Conservation (phyloP, 2,329 filamentous ascomycete genomes). For the Ophiosphaerella korrae region DNA sequence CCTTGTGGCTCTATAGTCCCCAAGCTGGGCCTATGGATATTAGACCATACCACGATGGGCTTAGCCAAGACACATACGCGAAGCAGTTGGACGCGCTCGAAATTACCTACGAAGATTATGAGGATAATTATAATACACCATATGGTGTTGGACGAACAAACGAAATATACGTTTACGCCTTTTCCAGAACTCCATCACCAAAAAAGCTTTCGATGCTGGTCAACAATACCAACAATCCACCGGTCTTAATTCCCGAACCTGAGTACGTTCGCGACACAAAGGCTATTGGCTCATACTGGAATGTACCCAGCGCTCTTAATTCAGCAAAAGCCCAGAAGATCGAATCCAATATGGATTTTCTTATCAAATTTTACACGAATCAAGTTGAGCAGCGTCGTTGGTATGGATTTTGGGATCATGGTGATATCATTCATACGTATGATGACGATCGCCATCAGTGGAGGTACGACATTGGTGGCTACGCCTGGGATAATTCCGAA, state of each 20-base stretch:
- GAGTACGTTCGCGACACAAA: slow-evolving; percentile 58
- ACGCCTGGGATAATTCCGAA: slow-evolving; percentile 69
- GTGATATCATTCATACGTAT: slow-evolving; percentile 68
- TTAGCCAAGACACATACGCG: slow-evolving; percentile 61
- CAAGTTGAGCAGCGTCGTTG: slow-evolving; percentile 64
- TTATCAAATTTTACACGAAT: slow-evolving; percentile 60
- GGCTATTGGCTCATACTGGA: slow-evolving; percentile 63
- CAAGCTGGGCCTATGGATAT: slow-evolving; percentile 61
- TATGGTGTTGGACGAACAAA: slow-evolving; percentile 64
- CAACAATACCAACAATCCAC: slow-evolving; percentile 57
- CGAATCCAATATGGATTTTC: slow-evolving; percentile 61
- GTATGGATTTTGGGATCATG: slow-evolving; percentile 68
- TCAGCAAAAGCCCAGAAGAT: slow-evolving; percentile 43
- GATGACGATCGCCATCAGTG: slow-evolving; percentile 64
- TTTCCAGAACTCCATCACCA: slow-evolving; percentile 58
- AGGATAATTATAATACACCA: slow-evolving; percentile 60
- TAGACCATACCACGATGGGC: slow-evolving; percentile 62
- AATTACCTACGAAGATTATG: slow-evolving; percentile 69
- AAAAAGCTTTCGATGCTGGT: slow-evolving; percentile 54
- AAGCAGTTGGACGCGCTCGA: slow-evolving; percentile 65
- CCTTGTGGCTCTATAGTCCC: slow-evolving; percentile 66
- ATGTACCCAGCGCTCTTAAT: slow-evolving; percentile 46
- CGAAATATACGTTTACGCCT: slow-evolving; percentile 60
- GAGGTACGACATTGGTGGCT: slow-evolving; percentile 68
- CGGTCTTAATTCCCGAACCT: slow-evolving; percentile 56